Percentiles rank a stretch among this genome's conserved stretches.
Conservation (phyloP, 140 eudicot species). For the Artemisia princeps region DNA sequence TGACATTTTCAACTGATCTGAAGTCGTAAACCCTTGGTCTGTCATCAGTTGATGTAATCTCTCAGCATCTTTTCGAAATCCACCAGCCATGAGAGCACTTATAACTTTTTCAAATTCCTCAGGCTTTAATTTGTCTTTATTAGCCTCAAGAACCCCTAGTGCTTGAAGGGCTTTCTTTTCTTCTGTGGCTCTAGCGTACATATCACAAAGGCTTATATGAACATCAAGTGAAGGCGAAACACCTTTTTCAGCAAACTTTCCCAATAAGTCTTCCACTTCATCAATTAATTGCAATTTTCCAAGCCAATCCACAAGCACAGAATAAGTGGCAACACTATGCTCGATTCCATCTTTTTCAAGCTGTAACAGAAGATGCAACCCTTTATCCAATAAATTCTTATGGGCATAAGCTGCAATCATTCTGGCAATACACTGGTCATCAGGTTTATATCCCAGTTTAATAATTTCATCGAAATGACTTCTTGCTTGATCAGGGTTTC, state of each 20-base stretch:
- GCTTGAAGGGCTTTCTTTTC: slow-evolving; percentile 82
- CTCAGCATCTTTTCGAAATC: slow-evolving; percentile 49
- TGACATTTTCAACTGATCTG: slow-evolving; percentile 23
- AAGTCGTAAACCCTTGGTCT: slow-evolving; percentile 37
- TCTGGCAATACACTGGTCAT: slow-evolving; percentile 55
- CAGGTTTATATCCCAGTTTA: slow-evolving; percentile 61
- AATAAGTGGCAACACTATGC: slow-evolving; percentile 63
- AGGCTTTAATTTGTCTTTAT: slow-evolving; percentile 41
- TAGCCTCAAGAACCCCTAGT: slow-evolving; percentile 60
- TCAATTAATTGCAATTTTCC: slow-evolving; percentile 59
- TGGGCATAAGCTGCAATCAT: slow-evolving; percentile 62
- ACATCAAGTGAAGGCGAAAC: slow-evolving; percentile 60
- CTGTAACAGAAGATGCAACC: slow-evolving; percentile 46
- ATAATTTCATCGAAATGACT: slow-evolving; percentile 48
- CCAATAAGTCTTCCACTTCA: slow-evolving; percentile 66
- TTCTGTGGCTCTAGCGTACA: slow-evolving; percentile 48
- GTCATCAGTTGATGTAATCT: slow-evolving; percentile 51
- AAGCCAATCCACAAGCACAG: slow-evolving; percentile 72
- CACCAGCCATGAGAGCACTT: slow-evolving; percentile 39
- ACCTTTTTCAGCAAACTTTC: slow-evolving; percentile 46
- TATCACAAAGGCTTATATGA: slow-evolving; percentile 67
- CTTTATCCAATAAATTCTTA: slow-evolving; percentile 56
- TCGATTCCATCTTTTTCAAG: slow-evolving; percentile 52
- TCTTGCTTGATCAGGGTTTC: slow-evolving; percentile 45
- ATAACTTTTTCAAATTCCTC: slow-evolving; percentile 57